Percentiles rank a stretch among this genome's conserved stretches.
Conservation (phyloP, 2,329 filamentous ascomycete genomes). For the Leptographium radiaticola region DNA sequence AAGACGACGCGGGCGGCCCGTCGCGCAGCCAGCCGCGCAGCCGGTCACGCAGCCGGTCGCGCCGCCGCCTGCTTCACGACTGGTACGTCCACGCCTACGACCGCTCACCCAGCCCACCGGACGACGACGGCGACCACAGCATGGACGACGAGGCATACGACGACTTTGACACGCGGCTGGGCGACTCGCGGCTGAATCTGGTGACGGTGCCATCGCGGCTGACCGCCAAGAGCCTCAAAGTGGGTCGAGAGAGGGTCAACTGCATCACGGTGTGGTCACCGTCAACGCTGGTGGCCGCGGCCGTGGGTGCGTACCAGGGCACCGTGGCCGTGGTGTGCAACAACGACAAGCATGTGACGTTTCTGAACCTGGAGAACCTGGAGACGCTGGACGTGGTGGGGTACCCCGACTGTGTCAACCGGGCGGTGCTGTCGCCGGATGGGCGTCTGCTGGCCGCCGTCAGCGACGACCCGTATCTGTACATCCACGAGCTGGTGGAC, state of each 20-base stretch:
- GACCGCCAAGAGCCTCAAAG: constrained; percentile 36
- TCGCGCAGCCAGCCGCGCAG: neutral
- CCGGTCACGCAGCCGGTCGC: neutral
- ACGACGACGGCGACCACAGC: constrained; percentile 8
- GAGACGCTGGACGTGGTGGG: constrained; percentile 56
- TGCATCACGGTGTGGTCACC: constrained; percentile 54
- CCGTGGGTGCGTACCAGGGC: constrained; percentile 28
- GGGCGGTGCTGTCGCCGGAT: constrained; percentile 85
- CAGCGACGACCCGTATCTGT: constrained; percentile 75
- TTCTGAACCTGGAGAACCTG: constrained; percentile 60
- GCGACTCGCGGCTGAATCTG: neutral
- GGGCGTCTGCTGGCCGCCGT: constrained; percentile 70
- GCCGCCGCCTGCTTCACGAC: too few species aligned
- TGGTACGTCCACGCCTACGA: too few species aligned
- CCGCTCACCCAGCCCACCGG: too few species aligned
- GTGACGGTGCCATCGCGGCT: constrained; percentile 5
- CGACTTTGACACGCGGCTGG: constrained; percentile 6
- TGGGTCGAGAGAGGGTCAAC: constrained; percentile 50
- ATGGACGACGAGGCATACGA: constrained; percentile 10
- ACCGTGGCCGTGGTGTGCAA: constrained; percentile 67
- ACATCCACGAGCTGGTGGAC: constrained; percentile 55
- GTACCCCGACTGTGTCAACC: constrained; percentile 81
- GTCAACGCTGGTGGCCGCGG: constrained; percentile 20
- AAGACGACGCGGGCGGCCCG: neutral
- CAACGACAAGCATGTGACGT: constrained; percentile 78